Conservation (phyloP, 495 filamentous ascomycete species). For the Xylaria castorea region DNA sequence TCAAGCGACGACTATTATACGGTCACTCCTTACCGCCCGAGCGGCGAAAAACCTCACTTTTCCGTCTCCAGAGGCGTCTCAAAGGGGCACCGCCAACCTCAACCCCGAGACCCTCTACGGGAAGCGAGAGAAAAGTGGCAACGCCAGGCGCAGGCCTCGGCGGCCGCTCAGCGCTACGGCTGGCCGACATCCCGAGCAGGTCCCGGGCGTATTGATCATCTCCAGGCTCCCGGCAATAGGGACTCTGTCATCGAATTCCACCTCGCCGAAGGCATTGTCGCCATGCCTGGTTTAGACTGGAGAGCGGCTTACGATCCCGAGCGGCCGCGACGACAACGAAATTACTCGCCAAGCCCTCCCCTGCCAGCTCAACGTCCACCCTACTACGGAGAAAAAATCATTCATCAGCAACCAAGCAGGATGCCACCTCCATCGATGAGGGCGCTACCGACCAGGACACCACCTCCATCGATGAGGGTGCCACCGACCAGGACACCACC, state of each 20-base stretch:
- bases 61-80: neutral
- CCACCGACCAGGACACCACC: neutral
- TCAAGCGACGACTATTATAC: constrained; percentile 19
- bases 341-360: neutral
- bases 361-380: constrained; percentile 3
- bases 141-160: constrained; percentile 17
- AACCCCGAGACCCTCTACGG: neutral
- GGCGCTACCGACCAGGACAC: neutral
- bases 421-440: neutral
- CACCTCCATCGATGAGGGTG: neutral
- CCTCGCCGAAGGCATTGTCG: constrained; percentile 9
- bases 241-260: constrained; percentile 29
- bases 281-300: constrained; percentile 29
- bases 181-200: constrained; percentile 17
- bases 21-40: neutral
- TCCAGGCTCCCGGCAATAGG: neutral
- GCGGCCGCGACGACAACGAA: neutral
- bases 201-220: neutral
- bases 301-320: constrained; percentile 24
- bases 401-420: constrained; percentile 21
- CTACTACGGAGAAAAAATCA: constrained; percentile 5
- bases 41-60: neutral
- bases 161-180: constrained; percentile 26
- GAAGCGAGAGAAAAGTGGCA: constrained; percentile 19
- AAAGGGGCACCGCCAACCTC: neutral